Evolutionary conservation across 305 asterid genomes (phyloP).

Genomic region (Fraxinus latifolia): DNA sequence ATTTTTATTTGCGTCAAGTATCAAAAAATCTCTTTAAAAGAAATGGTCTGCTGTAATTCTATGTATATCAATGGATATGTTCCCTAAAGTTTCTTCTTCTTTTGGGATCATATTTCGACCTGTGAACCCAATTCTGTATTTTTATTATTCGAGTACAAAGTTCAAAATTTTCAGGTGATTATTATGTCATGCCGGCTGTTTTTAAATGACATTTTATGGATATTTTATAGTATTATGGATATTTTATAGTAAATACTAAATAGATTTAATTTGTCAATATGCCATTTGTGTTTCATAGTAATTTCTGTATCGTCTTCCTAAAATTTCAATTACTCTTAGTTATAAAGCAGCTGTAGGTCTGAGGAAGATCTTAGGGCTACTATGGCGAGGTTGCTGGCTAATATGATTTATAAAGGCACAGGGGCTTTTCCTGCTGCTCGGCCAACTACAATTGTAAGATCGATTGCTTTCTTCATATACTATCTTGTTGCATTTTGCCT

Average conservation of each 20-base stretch:
- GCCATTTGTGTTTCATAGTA: neutral
- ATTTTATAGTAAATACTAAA: neutral
- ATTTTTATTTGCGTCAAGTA: neutral
- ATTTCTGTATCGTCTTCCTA: neutral
- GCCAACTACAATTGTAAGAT: constrained; percentile 44
- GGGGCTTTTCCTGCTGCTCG: constrained; percentile 46
- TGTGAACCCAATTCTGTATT: neutral
- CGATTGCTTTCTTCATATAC: neutral
- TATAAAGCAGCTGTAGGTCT: constrained; percentile 14
- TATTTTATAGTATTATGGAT: neutral
- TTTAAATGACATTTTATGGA: neutral
- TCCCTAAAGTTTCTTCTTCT: neutral
- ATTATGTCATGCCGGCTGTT: neutral
- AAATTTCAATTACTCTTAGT: neutral
- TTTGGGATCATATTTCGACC: neutral
- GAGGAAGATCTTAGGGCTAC: neutral
- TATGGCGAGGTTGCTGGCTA: constrained; percentile 70
- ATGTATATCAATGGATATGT: neutral
- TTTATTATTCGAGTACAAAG: neutral
- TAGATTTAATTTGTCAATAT: neutral
- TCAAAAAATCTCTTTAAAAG: neutral
- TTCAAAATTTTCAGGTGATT: neutral
- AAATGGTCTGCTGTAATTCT: neutral
- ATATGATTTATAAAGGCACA: constrained; percentile 42
- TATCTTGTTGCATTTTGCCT: neutral